Evolutionary conservation across 805 yeast species (phyloP), one percentile per base, ranked within the genome.

Genomic region (Ogataea sp.): DNA sequence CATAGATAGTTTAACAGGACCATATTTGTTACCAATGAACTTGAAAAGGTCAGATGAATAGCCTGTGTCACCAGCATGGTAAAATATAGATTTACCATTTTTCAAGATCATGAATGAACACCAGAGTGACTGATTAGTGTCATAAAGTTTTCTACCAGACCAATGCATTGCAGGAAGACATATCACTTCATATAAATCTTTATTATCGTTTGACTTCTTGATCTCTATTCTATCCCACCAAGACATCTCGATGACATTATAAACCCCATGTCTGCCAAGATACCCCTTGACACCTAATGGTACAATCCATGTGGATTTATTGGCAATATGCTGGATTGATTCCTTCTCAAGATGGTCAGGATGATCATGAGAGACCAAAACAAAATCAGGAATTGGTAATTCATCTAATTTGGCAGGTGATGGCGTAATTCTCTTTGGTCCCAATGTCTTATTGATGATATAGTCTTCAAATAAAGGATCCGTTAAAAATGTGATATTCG

Each of bases 121-220:
- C 97, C 97, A 90, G 38, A 90, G 63, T 0, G 94, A 74, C 20
- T 65, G 63, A 58, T 90, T 90, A 2, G 94, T 73, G 56, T 90
- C 97, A 16, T 78, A 53, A n/a, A 89, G 59, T 26, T 73, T 72
- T 28, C 96, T 63, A 0, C 97, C 97, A 1, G 95, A 83, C 97
- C 97, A 90, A 60, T 90, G 97, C 94, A 83, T 82, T 0, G 97
- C 87, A 0, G 97, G 97, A 0, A 93, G 73, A 58, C 96, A 85
- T 1, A 85, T 89, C 15, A 90, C 67, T 48, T 85, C 88, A 65
- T 82, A 88, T 6, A 65, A 66, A 42, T 78, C 78, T 5, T 55
- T 51, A 9, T 47, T 41, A 3, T 14, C 11, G 8, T 18, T 15
- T 9, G 14, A 20, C 8, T 20, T n/a, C 9, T 46, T 36, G 20